Base-by-base conservation (phyloP, 768 basidiomycete species). In the Tulasnella sp. region DNA sequence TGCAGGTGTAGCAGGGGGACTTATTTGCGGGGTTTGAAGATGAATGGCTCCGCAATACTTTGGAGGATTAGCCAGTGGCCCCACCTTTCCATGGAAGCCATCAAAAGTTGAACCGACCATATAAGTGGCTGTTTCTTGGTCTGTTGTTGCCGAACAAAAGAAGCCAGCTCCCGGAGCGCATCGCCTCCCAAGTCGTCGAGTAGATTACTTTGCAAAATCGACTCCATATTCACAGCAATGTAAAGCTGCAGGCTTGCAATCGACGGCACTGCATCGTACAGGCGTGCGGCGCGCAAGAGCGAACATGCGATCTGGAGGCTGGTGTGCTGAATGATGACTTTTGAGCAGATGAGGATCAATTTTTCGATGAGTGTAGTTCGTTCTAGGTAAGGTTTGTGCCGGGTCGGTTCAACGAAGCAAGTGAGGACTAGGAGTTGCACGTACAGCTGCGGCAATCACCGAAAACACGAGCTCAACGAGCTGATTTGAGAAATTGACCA, bases 341-440 rank as follows among this genome's bases (percentile, higher is more conserved):
- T 84, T 0, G 96, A 96, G 83, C 96, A 97, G 34, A 97, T 83
- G 1, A 93, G 86, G 42, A 94, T 87, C 25, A 99, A 87, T 25
- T 91, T 89, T 80, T 93, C 93, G n/a, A 98, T 85, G 11, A 97
- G 87, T n/a, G n/a, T 2, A 99, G 84, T 83, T 99, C 95, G 78
- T 92, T 96, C 91, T 96, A 78, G 0, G 54, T 12, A 37, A 12
- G 37, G 45, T 49, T 42, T 49, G 49, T 12, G 36, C 19, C 36
- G 58, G 5, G 45, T 72, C 7, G 45, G 45, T 5, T 2, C 58
- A 1, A 49, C 15, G 8, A 31, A 40, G 34, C 12, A 58, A 25
- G 29, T 15, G 34, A 15, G 22, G 15, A n/a, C 3, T 8, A 17
- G 54, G 45, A 2, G 69, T 73, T 1, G 34, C 37, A 85, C 88